Percentiles rank a stretch among this genome's conserved stretches.
Conservation (phyloP, 768 basidiomycete genomes). For the Russula abietina region DNA sequence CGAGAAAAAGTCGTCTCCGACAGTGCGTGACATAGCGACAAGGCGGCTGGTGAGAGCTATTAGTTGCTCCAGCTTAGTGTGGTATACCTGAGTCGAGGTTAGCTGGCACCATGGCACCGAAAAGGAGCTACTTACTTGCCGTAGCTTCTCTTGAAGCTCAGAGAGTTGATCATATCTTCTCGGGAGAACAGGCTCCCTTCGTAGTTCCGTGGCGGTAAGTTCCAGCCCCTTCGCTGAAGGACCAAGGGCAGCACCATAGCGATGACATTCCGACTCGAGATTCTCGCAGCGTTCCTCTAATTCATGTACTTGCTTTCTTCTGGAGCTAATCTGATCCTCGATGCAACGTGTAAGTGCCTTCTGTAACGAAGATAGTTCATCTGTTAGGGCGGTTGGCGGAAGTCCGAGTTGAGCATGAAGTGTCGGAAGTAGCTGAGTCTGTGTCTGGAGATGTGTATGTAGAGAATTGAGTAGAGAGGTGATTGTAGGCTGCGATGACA, state of each 20-base stretch:
- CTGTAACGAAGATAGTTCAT: conserved; percentile 71
- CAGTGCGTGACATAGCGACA: conserved; percentile 48
- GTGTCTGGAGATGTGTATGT: conserved; percentile 70
- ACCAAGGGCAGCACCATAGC: conserved; percentile 66
- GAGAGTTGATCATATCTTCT: conserved; percentile 60
- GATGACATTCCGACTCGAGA: conserved; percentile 58
- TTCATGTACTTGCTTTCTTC: conserved; percentile 70
- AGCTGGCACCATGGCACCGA: conserved; percentile 1
- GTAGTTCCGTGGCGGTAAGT: conserved; percentile 57
- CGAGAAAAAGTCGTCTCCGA: conserved; percentile 54
- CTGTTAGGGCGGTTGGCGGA: conserved; percentile 70
- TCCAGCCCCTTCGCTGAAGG: conserved; percentile 63
- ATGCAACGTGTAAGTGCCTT: conserved; percentile 70
- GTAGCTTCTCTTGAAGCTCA: conserved; percentile 69
- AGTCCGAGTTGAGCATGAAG: conserved; percentile 82
- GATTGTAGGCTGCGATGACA: conserved; percentile 31
- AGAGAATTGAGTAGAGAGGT: conserved; percentile 71
- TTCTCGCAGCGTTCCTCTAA: conserved; percentile 59
- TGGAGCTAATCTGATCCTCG: conserved; percentile 60
- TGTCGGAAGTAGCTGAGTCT: conserved; percentile 76
- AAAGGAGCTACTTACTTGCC: conserved; percentile 53
- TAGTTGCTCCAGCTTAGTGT: conserved; percentile 72
- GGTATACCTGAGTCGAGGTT: conserved; percentile 47
- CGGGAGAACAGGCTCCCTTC: conserved; percentile 68
- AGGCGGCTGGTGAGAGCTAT: conserved; percentile 65